Base-by-base conservation (phyloP, 2,329 filamentous ascomycete species). In the Monosporascus ibericus region DNA sequence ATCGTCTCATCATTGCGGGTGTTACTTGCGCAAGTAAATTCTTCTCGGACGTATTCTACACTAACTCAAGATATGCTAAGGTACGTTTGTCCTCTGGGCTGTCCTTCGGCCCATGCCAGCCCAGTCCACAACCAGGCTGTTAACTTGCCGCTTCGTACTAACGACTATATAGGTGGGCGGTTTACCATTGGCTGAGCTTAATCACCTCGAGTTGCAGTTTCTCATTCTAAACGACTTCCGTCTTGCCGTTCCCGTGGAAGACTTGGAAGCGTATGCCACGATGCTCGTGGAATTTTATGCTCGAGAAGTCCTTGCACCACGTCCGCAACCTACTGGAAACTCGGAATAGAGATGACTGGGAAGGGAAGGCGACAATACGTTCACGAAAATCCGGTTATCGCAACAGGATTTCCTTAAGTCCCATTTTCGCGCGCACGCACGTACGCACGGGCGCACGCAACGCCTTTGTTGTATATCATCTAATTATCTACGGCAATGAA, bases 21-120 rank as follows among this genome's bases (percentile, higher is more conserved):
- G 94, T 99, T 44, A 99, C 94, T 3, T 97, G 94, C 71, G 92
- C 94, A 5, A 97, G 92, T 81, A 99, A 99, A 72, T 99, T 97
- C 78, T 99, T 99, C 72, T 97, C 92, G 5, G 83, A 99, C 72
- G 92, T 97, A 40, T 99, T 99, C 65, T 99, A 97, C 69, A 99
- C 94, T 9, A 99, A 99, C 71, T 97, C 94, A 51, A 84, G 94
- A 84, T 99, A 99, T 70, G 94, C 94, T 55, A 99, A 97, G 88
- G 94, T 96, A 78, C 58, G 78, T 73, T 46, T 52, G 36, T 30
- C 27, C 38, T 17, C 27, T 30, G 5, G 27, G 5, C 9, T 34
- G 4, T 14, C 14, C 11, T 34, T 34, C 30, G 11, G 30, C 9
- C 30, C 11, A 5, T 34, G 30, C 30, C 11, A 0, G 30, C 30